Conservation (phyloP, 352 stramenopile species). For the Globisporangium perplexum region DNA sequence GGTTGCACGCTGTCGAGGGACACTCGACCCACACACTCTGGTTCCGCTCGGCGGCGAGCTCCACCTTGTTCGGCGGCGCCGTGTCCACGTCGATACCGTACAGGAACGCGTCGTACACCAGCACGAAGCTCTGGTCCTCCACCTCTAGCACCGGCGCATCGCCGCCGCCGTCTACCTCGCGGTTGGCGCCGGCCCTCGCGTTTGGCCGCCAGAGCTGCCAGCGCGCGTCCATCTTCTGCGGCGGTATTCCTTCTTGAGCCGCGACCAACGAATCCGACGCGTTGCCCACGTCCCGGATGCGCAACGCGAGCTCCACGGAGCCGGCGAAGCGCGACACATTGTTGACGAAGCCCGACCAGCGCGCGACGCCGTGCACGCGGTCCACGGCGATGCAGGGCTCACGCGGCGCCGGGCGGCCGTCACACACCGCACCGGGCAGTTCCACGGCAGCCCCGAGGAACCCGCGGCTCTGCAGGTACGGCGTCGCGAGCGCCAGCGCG, state of each 20-base stretch:
- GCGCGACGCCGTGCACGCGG: conserved; percentile 33
- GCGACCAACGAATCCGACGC: conserved; percentile 14
- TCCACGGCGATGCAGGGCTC: conserved; percentile 73
- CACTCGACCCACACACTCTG: conserved; percentile 78
- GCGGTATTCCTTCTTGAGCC: conserved; percentile 10
- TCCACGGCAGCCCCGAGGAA: conserved; percentile 58
- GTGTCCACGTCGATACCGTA: conserved; percentile 54
- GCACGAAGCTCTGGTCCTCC: conserved; percentile 43
- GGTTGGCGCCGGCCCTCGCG: background rate
- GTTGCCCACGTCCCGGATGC: conserved; percentile 44
- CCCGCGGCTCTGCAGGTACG: conserved; percentile 72
- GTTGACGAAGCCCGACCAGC: conserved; percentile 60
- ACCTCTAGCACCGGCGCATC: conserved; percentile 13
- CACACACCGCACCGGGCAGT: conserved; percentile 53
- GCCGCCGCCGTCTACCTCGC: background rate
- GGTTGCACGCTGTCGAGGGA: conserved; percentile 32
- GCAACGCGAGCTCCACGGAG: conserved; percentile 52
- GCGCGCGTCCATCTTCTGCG: conserved; percentile 24
- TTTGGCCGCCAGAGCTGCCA: conserved; percentile 19
- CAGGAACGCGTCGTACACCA: conserved; percentile 63
- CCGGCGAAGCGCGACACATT: conserved; percentile 71
- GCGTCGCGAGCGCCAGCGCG: conserved; percentile 52
- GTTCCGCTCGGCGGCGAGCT: conserved; percentile 56
- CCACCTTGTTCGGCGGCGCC: conserved; percentile 30
- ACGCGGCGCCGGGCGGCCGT: conserved; percentile 7